These are phyloP conservation scores for Pseudogymnoascus sp. DNA, from an alignment of 2,329 filamentous ascomycete genomes.

Conservation along the genomic window DNA sequence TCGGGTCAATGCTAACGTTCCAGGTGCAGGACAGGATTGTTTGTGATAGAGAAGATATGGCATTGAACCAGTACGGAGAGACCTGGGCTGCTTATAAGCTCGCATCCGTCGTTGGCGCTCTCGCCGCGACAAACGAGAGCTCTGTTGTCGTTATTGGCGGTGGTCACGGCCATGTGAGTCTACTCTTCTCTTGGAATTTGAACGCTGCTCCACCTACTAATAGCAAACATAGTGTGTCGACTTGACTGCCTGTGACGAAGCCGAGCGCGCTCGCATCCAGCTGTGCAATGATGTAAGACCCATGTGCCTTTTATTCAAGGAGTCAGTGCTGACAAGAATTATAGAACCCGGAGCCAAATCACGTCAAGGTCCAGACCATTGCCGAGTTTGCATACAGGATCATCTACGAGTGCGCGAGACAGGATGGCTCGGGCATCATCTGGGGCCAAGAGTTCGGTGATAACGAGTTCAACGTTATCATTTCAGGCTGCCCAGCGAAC, in stretches of 20 bases:
- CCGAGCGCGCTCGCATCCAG: slow-evolving; percentile 6
- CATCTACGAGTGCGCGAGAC: slow-evolving; percentile 10
- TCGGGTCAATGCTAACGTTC: neutral
- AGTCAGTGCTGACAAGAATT: neutral
- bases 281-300: neutral
- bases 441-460: slow-evolving; percentile 5
- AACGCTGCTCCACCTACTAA: neutral
- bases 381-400: slow-evolving; percentile 7
- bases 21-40: neutral
- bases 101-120: neutral
- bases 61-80: neutral
- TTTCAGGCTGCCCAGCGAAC: neutral
- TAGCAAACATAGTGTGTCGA: neutral
- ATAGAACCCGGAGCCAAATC: neutral
- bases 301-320: neutral
- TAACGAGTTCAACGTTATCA: slow-evolving; percentile 7
- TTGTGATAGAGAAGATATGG: neutral
- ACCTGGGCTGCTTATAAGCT: slow-evolving; percentile 10
- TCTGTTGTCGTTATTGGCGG: slow-evolving; percentile 1
- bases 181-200: neutral
- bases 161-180: neutral
- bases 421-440: slow-evolving; percentile 9
- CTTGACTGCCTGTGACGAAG: slow-evolving; percentile 7
- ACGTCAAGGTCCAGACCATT: slow-evolving; percentile 3
- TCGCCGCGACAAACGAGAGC: neutral